These are phyloP conservation scores for Paramyrothecium roridum DNA, from an alignment of 2,329 filamentous ascomycete genomes.

Conservation along the genomic window DNA sequence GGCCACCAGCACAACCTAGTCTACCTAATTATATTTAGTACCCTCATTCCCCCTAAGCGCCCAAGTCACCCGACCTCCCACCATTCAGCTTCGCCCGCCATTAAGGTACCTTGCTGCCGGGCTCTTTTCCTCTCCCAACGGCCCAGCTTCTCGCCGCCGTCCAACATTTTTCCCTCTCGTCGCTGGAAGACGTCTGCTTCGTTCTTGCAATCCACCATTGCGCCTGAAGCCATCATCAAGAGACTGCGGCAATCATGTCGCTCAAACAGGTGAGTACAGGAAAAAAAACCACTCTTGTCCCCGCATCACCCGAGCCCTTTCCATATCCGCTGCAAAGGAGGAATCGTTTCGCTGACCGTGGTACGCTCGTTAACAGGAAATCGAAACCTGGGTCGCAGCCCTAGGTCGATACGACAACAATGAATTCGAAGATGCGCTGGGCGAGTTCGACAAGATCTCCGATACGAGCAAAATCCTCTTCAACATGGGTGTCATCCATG, in stretches of 20 bases:
- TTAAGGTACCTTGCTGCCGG: background rate
- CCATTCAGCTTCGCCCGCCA: background rate
- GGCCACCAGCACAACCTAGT: background rate
- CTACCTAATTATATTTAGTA: background rate
- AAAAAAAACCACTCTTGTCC: slow-evolving; percentile 19
- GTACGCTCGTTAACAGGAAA: slow-evolving; percentile 63
- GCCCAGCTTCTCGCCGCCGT: too few relatives aligned
- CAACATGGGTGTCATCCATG: slow-evolving; percentile 97
- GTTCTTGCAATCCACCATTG: slow-evolving; percentile 5
- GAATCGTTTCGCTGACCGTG: background rate
- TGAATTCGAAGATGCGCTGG: slow-evolving; percentile 87
- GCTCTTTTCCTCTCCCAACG: background rate
- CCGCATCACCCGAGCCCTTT: background rate
- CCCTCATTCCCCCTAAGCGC: background rate
- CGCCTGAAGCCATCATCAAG: slow-evolving; percentile 14
- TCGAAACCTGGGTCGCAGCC: slow-evolving; percentile 96
- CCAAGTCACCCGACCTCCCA: background rate
- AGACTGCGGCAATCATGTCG: slow-evolving; percentile 44
- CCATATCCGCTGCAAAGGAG: slow-evolving; percentile 3
- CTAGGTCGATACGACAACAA: slow-evolving; percentile 93
- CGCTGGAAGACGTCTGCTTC: slow-evolving; percentile 2
- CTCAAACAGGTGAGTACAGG: slow-evolving; percentile 50
- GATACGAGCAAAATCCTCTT: slow-evolving; percentile 98
- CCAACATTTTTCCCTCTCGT: background rate
- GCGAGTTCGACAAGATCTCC: slow-evolving; percentile 78